Evolutionary conservation across 768 basidiomycete species (phyloP).

Genomic region (Boletus subparvulus): DNA sequence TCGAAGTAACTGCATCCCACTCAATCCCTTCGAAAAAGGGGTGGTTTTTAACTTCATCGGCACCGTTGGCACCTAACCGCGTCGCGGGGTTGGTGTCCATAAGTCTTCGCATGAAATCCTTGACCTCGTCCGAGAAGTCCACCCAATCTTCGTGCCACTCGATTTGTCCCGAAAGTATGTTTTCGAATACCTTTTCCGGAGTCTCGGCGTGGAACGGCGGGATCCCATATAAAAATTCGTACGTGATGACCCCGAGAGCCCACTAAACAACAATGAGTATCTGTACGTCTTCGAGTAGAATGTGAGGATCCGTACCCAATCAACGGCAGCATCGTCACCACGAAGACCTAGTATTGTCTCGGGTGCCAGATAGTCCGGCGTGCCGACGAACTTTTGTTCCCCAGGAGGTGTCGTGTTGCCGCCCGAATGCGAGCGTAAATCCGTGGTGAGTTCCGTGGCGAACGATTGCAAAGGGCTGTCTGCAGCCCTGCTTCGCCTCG

Average conservation of each 20-base stretch:
- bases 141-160: constrained; percentile 97
- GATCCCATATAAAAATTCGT: constrained; percentile 95
- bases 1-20: constrained; percentile 87
- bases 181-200: constrained; percentile 97
- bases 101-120: constrained; percentile 86
- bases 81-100: constrained; percentile 76
- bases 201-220: constrained; percentile 98
- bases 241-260: constrained; percentile 97
- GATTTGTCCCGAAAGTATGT: constrained; percentile 90
- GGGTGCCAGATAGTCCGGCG: constrained; percentile 95
- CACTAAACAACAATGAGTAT: constrained; percentile 56
- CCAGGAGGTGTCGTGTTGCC: constrained; percentile 73
- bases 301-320: constrained; percentile 71
- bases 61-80: constrained; percentile 83
- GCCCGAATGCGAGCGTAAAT: constrained; percentile 68
- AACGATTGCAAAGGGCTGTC: constrained; percentile 88
- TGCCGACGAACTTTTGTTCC: constrained; percentile 95
- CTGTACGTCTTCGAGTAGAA: constrained; percentile 5
- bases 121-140: constrained; percentile 80
- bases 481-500: constrained; percentile 48
- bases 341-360: constrained; percentile 94
- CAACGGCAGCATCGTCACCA: constrained; percentile 92
- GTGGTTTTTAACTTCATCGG: constrained; percentile 90
- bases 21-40: constrained; percentile 89
- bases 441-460: constrained; percentile 80